Conservation (phyloP, 352 stramenopile genomes). For the Phytophthora kernoviae region DNA sequence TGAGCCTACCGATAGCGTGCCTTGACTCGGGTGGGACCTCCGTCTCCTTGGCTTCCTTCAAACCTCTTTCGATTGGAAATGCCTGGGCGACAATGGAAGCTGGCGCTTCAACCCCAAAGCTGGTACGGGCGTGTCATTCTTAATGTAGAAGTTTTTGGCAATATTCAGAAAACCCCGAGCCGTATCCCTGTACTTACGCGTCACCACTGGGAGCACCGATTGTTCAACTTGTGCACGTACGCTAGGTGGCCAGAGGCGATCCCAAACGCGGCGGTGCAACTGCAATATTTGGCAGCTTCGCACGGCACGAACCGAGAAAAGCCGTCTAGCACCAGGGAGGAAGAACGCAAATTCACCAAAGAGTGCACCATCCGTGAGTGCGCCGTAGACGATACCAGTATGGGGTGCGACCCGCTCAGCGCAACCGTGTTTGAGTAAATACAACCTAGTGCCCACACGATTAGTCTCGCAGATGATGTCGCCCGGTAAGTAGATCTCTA, state of each 20-base stretch:
- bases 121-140: constrained; percentile 43
- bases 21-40: not conserved
- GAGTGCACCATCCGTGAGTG: constrained; percentile 34
- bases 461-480: constrained; percentile 66
- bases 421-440: constrained; percentile 53
- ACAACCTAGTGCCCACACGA: constrained; percentile 44
- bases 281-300: constrained; percentile 70
- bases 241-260: constrained; percentile 48
- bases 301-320: constrained; percentile 53
- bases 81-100: not conserved
- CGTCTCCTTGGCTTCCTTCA: not conserved
- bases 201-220: constrained; percentile 39
- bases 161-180: constrained; percentile 56
- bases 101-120: constrained; percentile 12
- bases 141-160: constrained; percentile 69
- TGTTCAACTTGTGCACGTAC: constrained; percentile 48
- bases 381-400: constrained; percentile 44
- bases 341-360: constrained; percentile 79
- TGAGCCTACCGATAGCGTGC: not conserved
- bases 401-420: constrained; percentile 50
- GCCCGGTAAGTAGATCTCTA: constrained; percentile 70
- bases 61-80: constrained; percentile 6
- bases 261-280: constrained; percentile 56
- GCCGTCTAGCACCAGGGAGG: constrained; percentile 41
- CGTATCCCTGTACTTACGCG: constrained; percentile 39